Base-by-base conservation (phyloP, 2,329 filamentous ascomycete species). In the Beauveria australis region DNA sequence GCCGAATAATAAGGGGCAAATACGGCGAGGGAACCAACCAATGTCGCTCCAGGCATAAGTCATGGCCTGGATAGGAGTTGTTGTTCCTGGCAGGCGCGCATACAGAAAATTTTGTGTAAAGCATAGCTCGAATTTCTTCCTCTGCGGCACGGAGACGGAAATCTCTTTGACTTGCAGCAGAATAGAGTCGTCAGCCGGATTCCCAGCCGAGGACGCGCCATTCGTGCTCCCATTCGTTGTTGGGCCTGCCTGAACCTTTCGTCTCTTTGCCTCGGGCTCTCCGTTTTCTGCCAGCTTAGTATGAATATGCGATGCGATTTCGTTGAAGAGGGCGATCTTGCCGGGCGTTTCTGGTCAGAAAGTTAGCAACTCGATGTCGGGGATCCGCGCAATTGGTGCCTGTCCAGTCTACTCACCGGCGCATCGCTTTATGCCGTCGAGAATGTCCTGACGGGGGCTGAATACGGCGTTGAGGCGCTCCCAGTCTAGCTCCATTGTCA, bases 51-150 rank as follows among this genome's bases (percentile, higher is more conserved):
- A 88, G 0, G 80, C 76, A 65, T 85, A 85, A 16, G 80, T 77
- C 53, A 84, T 81, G 51, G 79, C 80, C 19, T 78, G 73, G 18
- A 82, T 76, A 0, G 83, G 81, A 26, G 75, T 74, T 2, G 77
- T 78, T 1, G 81, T 80, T 48, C 78, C 79, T 0, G 82, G 75
- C 1, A 75, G 74, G 41, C 81, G 77, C 16, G 83, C 84, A 64
- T 86, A 87, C 40, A 88, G 67, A 64, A 83, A 81, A 62, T 78
- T 77, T 6, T 78, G 73, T 2, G 85, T 88, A 63, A 88, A 81
- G 70, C 82, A 85, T 9, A 89, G 70, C 64, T 85, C 83, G 65
- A 84, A 84, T 71, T 88, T 89, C 73, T 89, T 89, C 64, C 86
- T 78, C 73, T 86, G 83, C 0, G 86, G 86, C 4, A 87, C 78